A percentile compares a stretch with the other conserved stretches of the same genome.
Evolutionary conservation across 257 asterid genomes (phyloP).

Genomic region (Jacaranda mimosifolia): DNA sequence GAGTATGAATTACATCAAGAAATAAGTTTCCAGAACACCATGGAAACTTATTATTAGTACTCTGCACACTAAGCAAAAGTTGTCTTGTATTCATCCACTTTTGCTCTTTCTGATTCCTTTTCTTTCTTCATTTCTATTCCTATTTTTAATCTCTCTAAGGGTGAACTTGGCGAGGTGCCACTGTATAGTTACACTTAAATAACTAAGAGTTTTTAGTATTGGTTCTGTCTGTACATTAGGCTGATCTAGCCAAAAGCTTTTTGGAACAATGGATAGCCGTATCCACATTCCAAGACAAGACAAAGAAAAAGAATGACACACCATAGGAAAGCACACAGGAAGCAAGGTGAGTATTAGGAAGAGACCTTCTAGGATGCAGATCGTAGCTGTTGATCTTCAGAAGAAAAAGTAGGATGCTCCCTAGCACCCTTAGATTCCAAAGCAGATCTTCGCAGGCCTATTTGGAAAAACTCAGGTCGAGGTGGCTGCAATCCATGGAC

Average conservation of each 20-base stretch:
- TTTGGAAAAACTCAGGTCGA: conserved; percentile 74
- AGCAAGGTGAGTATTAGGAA: conserved; percentile 27
- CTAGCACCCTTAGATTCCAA: conserved; percentile 62
- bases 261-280: conserved; percentile 60
- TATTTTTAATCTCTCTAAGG: conserved; percentile 56
- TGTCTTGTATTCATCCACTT: conserved; percentile 60
- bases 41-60: conserved; percentile 52
- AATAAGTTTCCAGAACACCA: conserved; percentile 45
- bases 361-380: conserved; percentile 53
- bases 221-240: conserved; percentile 87
- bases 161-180: conserved; percentile 83
- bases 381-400: conserved; percentile 60
- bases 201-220: conserved; percentile 60
- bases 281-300: conserved; percentile 58
- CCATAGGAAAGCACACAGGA: conserved; percentile 49
- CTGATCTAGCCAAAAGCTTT: conserved; percentile 66
- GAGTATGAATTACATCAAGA: conserved; percentile 54
- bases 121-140: conserved; percentile 40
- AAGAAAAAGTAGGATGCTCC: conserved; percentile 69
- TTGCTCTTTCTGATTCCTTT: conserved; percentile 42
- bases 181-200: conserved; percentile 69
- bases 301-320: conserved; percentile 75
- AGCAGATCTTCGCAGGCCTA: conserved; percentile 82
- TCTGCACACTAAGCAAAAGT: conserved; percentile 70
- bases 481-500: conserved; percentile 67